Base-by-base conservation (phyloP, 257 asterid species). In the Capsicum baccatum region DNA sequence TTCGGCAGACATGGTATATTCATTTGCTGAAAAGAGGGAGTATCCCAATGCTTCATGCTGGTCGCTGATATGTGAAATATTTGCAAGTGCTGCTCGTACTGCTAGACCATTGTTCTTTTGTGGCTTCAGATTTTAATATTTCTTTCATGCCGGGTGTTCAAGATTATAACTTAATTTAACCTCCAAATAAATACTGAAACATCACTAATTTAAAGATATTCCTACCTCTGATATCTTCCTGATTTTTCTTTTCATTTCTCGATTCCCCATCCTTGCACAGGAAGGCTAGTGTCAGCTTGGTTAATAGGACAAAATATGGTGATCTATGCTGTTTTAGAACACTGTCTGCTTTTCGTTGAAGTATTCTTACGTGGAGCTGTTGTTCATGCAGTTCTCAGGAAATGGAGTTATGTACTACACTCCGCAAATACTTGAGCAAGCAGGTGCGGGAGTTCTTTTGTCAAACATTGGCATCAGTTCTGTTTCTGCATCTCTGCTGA, bases 361-460 rank as follows among this genome's bases (percentile, higher is more conserved):
- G 79, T 74, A 39, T 68, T 69, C 71, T 19, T 63, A 58, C 58
- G 66, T 69, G 15, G 47, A 59, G 3, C 44, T 54, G 60, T 79
- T 83, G 16, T 64, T 17, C 62, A 19, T 84, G 84, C 91, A 93
- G 97, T 90, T 93, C 70, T 85, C 91, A 26, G 97, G 97, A 78
- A 93, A 90, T 76, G 96, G 92, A 50, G 91, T 92, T 81, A 84
- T 91, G 73, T 89, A 89, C 86, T 93, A 93, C 74, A 90, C 95
- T 37, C 97, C 97, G 39, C 96, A 93, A 90, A 93, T 93, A 82
- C 93, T 91, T n/a, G 94, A 92, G 81, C 90, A 91, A 85, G 95
- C 94, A 21, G 96, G 97, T 14, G 97, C 89, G 9, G 91, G 89
- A 76, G 92, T 87, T 71, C 89, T 93, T 62, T 71, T 93, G 57